Base-by-base conservation (phyloP, 2,329 filamentous ascomycete species). In the Fusarium proliferatum region DNA sequence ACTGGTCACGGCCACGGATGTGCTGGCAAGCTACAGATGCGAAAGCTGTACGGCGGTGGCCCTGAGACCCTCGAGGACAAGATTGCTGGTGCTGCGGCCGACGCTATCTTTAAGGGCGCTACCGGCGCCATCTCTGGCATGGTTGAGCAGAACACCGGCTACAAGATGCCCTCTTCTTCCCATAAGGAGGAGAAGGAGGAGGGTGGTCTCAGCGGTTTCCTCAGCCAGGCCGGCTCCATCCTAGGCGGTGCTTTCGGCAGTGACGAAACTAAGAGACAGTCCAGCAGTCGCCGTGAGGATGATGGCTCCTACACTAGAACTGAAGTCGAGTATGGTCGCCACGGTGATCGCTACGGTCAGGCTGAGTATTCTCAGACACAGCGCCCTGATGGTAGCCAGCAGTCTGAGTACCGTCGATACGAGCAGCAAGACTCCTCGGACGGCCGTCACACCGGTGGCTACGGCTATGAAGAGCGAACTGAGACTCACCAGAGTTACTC, bases 1-100 rank as follows among this genome's bases (percentile, higher is more conserved):
- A 91, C 89, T 59, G 95, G 95, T 10, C 94, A 95, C 79, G 93
- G 93, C 17, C 94, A 97, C 80, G 94, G 94, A 58, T 97, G 94
- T 79, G 86, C 84, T 69, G 91, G 93, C 68, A 95, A 95, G 82
- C 86, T 97, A 16, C 89, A 91, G 72, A 93, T 97, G 89, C 90
- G 91, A 71, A 95, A 93, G 82, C 88, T 89, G 73, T 89, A 88
- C 67, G 82, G 84, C 3, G 67, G 67, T 38, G 83, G 83, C 17
- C 82, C 82, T 6, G 85, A 87, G 66, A 87, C 84, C 36, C 77
- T 87, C 45, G 87, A 89, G 77, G 88, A 89, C 78, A 86, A 86
- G 76, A 89, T 91, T 73, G 88, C 88, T 19, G 84, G 84, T 51
- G 85, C 85, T 13, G 88, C 88, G 19, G 90, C 89, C 17, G 85